Base-by-base conservation (phyloP, 495 filamentous ascomycete genomes). In the Aspergillus saccharolyticus region DNA sequence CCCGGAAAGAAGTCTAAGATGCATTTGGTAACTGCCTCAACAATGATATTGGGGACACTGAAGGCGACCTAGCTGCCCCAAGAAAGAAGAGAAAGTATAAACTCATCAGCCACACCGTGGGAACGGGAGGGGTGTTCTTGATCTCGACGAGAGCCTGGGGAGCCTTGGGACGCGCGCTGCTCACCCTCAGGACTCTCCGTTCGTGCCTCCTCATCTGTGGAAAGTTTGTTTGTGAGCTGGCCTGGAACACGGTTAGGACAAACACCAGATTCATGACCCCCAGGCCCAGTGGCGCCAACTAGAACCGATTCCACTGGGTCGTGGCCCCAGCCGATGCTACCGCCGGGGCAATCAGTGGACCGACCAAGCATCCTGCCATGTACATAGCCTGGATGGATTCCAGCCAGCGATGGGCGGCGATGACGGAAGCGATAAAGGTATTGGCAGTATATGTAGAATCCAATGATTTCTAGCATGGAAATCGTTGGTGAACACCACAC, bases 351-450 rank as follows among this genome's bases (percentile, higher is more conserved):
- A 67, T 56, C 21, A 72, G 67, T 0, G 67, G 70, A 0, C 57
- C 67, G 25, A 64, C 67, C n/a, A 72, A 62, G 54, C 66, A 72
- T 0, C 70, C 70, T 0, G 60, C 66, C 67, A 66, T 67, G 39
- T 72, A 72, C 70, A 72, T 72, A 4, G 70, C 70, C 51, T 72
- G 70, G 44, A 72, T 72, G 33, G 70, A 72, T 0, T 67, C 70
- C 1, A 72, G 57, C 58, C 63, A 72, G 1, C 67, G 67, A 47
- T 72, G 67, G 1, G 70, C 66, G 16, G 59, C 66, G 2, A 33
- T 58, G 0, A 70, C 52, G 8, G 64, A 51, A 0, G 67, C 60
- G 0, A 72, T 64, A 19, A 69, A 72, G 4, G 62, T 70, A 52
- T 72, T 72, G 4, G 70, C 70, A n/a, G n/a, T n/a, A n/a, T n/a